Percentiles rank a stretch among this genome's conserved stretches.
Evolutionary conservation across 768 basidiomycete species (phyloP).

Genomic region (Phaffia australis): DNA sequence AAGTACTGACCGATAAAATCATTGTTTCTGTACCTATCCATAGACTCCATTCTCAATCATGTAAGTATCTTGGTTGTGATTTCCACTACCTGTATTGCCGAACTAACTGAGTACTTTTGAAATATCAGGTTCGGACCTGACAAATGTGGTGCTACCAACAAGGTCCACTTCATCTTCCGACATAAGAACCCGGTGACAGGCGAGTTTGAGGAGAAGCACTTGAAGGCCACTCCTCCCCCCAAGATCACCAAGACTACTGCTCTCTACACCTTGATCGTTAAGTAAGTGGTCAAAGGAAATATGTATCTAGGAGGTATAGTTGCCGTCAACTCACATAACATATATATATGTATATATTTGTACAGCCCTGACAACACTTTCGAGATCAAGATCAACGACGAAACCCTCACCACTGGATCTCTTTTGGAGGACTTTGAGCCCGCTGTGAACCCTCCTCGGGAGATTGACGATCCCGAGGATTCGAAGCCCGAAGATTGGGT

Average conservation of each 20-base stretch:
- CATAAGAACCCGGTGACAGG: conserved; percentile 87
- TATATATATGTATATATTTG: neutral
- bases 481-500: conserved; percentile 89
- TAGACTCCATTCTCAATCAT: conserved; percentile 37
- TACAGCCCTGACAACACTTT: conserved; percentile 84
- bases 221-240: conserved; percentile 66
- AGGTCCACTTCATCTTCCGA: conserved; percentile 99
- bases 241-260: conserved; percentile 81
- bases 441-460: conserved; percentile 60
- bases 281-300: conserved; percentile 47
- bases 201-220: conserved; percentile 94
- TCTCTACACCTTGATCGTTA: conserved; percentile 84
- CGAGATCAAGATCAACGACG: conserved; percentile 80
- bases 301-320: neutral
- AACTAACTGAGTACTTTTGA: conserved; percentile 11
- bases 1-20: neutral
- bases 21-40: too few species aligned
- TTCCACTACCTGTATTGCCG: neutral
- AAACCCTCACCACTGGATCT: conserved; percentile 63
- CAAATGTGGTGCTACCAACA: conserved; percentile 42
- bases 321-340: neutral
- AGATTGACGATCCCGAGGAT: conserved; percentile 89
- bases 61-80: neutral
- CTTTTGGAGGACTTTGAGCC: conserved; percentile 91
- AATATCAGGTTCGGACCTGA: conserved; percentile 94